phyloP scores from a whole-genome alignment of 1,284 basidiomycete genomes.

The Boletus semigastroideus region DNA sequence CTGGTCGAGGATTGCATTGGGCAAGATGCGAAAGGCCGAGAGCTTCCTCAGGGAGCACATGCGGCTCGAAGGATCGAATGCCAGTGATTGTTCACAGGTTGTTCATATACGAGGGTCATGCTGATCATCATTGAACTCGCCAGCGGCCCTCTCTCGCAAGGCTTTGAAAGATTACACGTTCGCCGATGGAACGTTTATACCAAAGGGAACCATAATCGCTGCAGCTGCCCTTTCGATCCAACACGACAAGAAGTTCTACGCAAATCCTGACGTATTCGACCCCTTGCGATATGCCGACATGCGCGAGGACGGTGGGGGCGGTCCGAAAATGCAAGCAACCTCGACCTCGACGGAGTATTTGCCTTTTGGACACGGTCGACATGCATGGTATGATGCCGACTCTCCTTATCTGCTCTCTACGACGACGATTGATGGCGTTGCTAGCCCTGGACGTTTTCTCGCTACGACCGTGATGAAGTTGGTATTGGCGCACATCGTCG shows the following conservation, averaged over 20 bases:
- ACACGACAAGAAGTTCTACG: conserved; percentile 26
- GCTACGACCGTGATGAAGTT: conserved; percentile 26
- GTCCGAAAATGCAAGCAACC: conserved; percentile 16
- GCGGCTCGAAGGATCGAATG: not conserved
- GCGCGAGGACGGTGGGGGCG: conserved; percentile 12
- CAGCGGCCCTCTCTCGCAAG: conserved; percentile 24
- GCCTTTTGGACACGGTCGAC: conserved; percentile 16
- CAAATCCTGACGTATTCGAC: conserved; percentile 29
- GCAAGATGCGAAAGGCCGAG: not conserved
- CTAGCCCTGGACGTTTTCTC: conserved; percentile 17
- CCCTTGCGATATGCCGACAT: conserved; percentile 34
- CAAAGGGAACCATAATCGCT: conserved; percentile 34
- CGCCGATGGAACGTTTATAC: conserved; percentile 42
- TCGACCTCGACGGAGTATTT: conserved; percentile 12
- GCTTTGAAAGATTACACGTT: conserved; percentile 35
- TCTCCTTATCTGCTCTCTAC: not conserved
- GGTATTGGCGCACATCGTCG: conserved; percentile 32
- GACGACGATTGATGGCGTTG: not conserved
- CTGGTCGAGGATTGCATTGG: not conserved
- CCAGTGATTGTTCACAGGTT: conserved; percentile 10
- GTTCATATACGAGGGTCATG: not conserved
- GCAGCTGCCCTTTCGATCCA: conserved; percentile 27
- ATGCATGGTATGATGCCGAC: conserved; percentile 11
- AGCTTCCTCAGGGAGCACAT: not conserved
- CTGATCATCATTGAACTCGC: not conserved